Conservation (phyloP, 2,329 filamentous ascomycete genomes). For the Trichoderma atrobrunneum region DNA sequence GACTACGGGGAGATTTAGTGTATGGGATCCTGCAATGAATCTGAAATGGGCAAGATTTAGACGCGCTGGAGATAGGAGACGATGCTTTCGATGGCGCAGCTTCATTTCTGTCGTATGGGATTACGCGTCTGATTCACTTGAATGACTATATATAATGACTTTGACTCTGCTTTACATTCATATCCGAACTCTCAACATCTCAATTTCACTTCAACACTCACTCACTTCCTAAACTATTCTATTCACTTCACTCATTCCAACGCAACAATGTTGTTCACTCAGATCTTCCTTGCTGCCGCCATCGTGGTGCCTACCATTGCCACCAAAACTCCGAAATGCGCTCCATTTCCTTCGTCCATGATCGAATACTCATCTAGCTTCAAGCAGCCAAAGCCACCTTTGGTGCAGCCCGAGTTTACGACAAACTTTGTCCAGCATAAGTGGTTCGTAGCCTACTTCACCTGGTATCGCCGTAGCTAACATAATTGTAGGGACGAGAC, state of each 20-base stretch:
- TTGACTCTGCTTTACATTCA: neutral
- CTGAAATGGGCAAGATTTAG: neutral
- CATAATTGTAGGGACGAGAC: slow-evolving; percentile 32
- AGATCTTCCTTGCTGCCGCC: neutral
- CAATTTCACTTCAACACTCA: neutral
- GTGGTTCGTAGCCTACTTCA: slow-evolving; percentile 27
- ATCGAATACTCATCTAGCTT: slow-evolving; percentile 32
- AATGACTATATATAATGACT: neutral
- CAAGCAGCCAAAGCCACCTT: slow-evolving; percentile 33
- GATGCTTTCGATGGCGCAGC: neutral
- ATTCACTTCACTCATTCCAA: neutral
- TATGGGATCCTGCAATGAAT: neutral
- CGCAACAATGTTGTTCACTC: neutral
- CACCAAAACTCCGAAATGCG: slow-evolving; percentile 17
- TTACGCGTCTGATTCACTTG: neutral
- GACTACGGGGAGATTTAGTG: neutral
- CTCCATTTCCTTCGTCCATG: slow-evolving; percentile 29
- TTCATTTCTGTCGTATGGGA: neutral
- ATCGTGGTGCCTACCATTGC: neutral
- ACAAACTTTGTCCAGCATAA: slow-evolving; percentile 40
- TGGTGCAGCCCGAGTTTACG: slow-evolving; percentile 32
- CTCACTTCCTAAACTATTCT: neutral
- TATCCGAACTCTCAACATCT: neutral
- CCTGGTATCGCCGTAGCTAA: neutral
- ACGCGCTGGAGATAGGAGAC: neutral